Percentiles rank a stretch among this genome's conserved stretches.
Evolutionary conservation across 1,284 basidiomycete species (phyloP).

Genomic region (Cryptococcus sp.): DNA sequence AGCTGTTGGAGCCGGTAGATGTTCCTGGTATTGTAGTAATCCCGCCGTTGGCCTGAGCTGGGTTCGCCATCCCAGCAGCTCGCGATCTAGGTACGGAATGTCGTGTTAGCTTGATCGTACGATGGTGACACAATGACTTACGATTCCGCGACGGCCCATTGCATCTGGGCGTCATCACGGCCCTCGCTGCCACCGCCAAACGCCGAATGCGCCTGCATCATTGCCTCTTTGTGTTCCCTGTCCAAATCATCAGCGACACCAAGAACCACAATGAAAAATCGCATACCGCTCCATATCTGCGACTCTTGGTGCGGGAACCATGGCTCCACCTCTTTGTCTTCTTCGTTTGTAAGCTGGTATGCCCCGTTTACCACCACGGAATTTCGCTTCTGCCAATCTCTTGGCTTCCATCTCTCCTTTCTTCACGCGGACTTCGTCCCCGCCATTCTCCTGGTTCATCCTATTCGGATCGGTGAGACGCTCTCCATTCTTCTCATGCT

Average conservation of each 20-base stretch:
- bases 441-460: conserved; percentile 27
- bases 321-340: conserved; percentile 39
- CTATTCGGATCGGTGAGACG: conserved; percentile 33
- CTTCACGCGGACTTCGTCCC: conserved; percentile 35
- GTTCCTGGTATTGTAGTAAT: not conserved
- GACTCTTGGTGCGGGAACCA: conserved; percentile 18
- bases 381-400: conserved; percentile 22
- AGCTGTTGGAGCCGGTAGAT: not conserved
- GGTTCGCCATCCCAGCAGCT: conserved; percentile 2
- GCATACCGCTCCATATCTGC: conserved; percentile 30
- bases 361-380: conserved; percentile 45
- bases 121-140: conserved; percentile 11
- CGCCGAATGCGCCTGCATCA: conserved; percentile 42
- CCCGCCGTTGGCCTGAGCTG: not conserved
- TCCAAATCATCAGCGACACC: not conserved
- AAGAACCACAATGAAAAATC: too few relatives aligned
- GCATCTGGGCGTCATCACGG: conserved; percentile 33
- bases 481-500: conserved; percentile 48
- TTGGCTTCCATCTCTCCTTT: conserved; percentile 40
- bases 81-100: conserved; percentile 1
- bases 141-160: conserved; percentile 41
- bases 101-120: not conserved
- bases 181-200: conserved; percentile 33
- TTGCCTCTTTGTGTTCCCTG: conserved; percentile 37
- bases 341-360: conserved; percentile 61